Percentiles rank a stretch among this genome's conserved stretches.
phyloP scores from a whole-genome alignment of 2,329 filamentous ascomycete species.

The Annulohypoxylon truncatum region DNA sequence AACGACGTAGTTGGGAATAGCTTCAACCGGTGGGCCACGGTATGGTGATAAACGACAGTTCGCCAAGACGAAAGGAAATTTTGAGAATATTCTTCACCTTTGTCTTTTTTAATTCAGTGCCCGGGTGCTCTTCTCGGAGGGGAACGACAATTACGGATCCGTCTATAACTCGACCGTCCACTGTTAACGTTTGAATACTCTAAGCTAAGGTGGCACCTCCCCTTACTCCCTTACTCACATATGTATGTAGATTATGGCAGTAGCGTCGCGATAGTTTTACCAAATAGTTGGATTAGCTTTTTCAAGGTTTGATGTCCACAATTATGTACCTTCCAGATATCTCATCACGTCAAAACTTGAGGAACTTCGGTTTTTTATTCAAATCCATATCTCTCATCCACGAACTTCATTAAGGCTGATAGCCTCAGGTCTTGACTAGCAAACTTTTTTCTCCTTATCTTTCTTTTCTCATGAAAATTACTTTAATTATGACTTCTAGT shows the following conservation, averaged over 20 bases:
- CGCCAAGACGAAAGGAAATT: background rate
- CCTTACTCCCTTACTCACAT: constrained; percentile 1
- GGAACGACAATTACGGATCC: background rate
- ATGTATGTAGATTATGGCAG: constrained; percentile 1
- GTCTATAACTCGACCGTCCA: background rate
- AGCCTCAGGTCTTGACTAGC: constrained; percentile 3
- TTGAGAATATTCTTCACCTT: background rate
- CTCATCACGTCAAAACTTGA: background rate
- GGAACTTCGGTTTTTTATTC: background rate
- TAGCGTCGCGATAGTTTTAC: constrained; percentile 3
- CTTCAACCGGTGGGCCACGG: constrained; percentile 20
- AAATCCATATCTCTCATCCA: background rate
- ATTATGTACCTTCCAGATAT: background rate
- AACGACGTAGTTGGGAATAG: constrained; percentile 32
- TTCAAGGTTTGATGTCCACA: background rate
- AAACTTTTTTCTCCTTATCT: background rate
- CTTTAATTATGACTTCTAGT: constrained; percentile 7
- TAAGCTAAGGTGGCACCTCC: background rate
- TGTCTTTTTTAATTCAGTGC: background rate
- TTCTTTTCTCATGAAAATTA: background rate
- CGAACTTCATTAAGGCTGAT: background rate
- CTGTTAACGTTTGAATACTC: background rate
- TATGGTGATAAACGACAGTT: background rate
- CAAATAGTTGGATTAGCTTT: background rate
- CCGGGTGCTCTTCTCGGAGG: background rate